A percentile compares a stretch with the other conserved stretches of the same genome.
These are phyloP conservation scores for Leptodermis oblonga DNA, from an alignment of 257 asterid species.

Conservation along the genomic window DNA sequence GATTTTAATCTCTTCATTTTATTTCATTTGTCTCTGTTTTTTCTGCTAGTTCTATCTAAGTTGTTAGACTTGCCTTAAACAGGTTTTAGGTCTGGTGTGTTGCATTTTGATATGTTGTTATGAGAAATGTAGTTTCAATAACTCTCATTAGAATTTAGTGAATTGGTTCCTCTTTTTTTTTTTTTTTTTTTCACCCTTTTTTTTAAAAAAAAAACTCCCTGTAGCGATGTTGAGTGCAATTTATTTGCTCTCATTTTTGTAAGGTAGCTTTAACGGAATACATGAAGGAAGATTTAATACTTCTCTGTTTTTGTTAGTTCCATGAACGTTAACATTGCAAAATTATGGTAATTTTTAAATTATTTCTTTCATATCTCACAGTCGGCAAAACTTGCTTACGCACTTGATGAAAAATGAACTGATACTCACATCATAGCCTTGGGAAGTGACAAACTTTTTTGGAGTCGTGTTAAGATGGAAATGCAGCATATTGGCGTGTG, in stretches of 20 bases:
- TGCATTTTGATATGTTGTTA: neutral
- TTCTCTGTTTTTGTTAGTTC: conserved; percentile 1
- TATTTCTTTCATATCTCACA: conserved; percentile 17
- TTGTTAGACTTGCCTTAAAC: neutral
- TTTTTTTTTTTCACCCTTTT: no score
- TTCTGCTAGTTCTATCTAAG: conserved; percentile 1
- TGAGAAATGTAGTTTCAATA: neutral
- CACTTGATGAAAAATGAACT: conserved; percentile 19
- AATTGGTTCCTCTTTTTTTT: neutral
- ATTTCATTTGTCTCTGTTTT: neutral
- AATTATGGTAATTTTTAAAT: conserved; percentile 7
- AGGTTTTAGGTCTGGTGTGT: neutral
- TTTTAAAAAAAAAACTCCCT: no score
- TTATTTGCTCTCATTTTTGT: neutral
- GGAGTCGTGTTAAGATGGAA: conserved; percentile 29
- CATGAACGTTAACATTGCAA: neutral
- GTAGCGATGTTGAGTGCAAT: neutral
- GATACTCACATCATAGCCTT: conserved; percentile 18
- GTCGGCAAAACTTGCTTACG: conserved; percentile 21
- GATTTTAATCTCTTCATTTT: conserved; percentile 8
- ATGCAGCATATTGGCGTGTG: conserved; percentile 27
- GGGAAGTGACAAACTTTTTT: conserved; percentile 23
- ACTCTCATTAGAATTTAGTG: neutral
- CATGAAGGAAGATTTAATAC: neutral
- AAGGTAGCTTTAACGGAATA: neutral